These are phyloP conservation scores for Aspergillus texensis DNA, from an alignment of 2,329 filamentous ascomycete genomes.

Conservation along the genomic window DNA sequence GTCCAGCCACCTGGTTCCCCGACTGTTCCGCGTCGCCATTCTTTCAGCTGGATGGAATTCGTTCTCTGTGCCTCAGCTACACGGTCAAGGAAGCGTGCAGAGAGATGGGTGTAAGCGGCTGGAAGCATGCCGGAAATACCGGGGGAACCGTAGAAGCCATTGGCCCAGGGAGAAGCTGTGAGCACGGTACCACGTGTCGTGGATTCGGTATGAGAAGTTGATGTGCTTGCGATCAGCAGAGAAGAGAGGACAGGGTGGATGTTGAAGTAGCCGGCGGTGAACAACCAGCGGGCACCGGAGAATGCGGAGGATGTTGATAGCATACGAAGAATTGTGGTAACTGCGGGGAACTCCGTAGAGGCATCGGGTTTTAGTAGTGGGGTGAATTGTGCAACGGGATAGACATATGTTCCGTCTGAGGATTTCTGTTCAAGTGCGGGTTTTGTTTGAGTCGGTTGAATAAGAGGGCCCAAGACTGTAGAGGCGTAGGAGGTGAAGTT, in stretches of 20 bases:
- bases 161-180: conserved; percentile 89
- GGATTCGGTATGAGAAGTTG: conserved; percentile 32
- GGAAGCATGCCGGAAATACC: conserved; percentile 90
- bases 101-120: conserved; percentile 87
- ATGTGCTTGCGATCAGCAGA: conserved; percentile 72
- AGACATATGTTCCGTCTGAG: conserved; percentile 71
- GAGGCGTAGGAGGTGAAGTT: conserved; percentile 72
- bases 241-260: conserved; percentile 82
- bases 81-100: conserved; percentile 74
- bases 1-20: conserved; percentile 87
- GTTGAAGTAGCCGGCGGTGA: conserved; percentile 98
- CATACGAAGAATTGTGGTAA: conserved; percentile 72
- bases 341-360: conserved; percentile 84
- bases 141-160: conserved; percentile 88
- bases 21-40: conserved; percentile 84
- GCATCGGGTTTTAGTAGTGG: conserved; percentile 76
- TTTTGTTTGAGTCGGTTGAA: conserved; percentile 54
- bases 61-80: conserved; percentile 57
- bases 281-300: conserved; percentile 79
- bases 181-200: conserved; percentile 73
- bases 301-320: conserved; percentile 65
- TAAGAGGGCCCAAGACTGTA: conserved; percentile 65
- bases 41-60: conserved; percentile 71
- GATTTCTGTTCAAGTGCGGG: conserved; percentile 30
- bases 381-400: conserved; percentile 85